Evolutionary conservation across 805 yeast genomes (phyloP).

Genomic region (Cyberlindnera veronae): DNA sequence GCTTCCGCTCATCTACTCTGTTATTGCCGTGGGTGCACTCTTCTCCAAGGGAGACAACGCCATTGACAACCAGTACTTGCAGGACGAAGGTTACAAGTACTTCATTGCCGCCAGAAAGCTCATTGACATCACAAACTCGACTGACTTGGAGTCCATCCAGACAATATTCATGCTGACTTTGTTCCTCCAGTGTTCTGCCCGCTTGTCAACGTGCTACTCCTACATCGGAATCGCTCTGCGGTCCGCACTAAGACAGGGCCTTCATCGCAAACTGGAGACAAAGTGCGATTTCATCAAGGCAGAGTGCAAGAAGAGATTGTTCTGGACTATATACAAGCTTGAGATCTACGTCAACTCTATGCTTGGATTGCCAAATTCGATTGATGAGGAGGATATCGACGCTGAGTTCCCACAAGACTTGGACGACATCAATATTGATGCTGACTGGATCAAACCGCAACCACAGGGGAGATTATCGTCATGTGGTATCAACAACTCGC

Average conservation of each 20-base stretch:
- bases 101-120: conserved; percentile 82
- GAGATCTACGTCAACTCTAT: conserved; percentile 88
- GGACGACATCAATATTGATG: conserved; percentile 72
- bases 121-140: conserved; percentile 82
- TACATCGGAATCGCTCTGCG: conserved; percentile 88
- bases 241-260: conserved; percentile 80
- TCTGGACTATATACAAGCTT: conserved; percentile 87
- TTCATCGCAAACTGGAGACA: conserved; percentile 58
- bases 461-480: conserved; percentile 30
- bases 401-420: conserved; percentile 81
- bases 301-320: conserved; percentile 80
- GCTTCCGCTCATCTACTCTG: conserved; percentile 77
- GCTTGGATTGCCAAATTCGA: conserved; percentile 76
- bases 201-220: conserved; percentile 85
- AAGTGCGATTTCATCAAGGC: conserved; percentile 64
- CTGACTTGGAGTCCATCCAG: conserved; percentile 80
- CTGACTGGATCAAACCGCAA: conserved; percentile 31
- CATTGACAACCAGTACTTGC: conserved; percentile 32
- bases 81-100: conserved; percentile 73
- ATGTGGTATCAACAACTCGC: conserved; percentile 71
- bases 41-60: conserved; percentile 45
- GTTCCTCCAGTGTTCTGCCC: conserved; percentile 85
- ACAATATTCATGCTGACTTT: conserved; percentile 82
- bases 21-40: conserved; percentile 82
- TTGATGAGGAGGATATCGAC: conserved; percentile 80